phyloP scores from a whole-genome alignment of 2,329 filamentous ascomycete genomes.

The Trichoderma citrinoviride region DNA sequence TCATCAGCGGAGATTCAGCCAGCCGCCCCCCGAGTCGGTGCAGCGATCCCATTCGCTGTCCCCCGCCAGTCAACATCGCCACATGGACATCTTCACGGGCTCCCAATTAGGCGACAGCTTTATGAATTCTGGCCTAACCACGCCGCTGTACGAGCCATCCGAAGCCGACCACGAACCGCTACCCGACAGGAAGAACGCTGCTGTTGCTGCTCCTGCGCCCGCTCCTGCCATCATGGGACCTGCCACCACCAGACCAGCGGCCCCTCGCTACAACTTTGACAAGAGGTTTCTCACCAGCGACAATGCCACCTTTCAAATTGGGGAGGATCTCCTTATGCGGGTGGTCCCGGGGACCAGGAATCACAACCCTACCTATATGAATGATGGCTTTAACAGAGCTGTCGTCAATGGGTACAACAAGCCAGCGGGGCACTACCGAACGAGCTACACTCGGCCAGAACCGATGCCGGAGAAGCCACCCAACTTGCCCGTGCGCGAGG shows the following conservation, averaged over 20 bases:
- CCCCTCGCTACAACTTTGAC: constrained; percentile 17
- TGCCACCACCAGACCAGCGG: neutral
- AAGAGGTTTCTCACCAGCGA: constrained; percentile 18
- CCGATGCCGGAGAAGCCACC: constrained; percentile 31
- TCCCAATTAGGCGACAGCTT: constrained; percentile 42
- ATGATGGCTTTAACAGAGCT: constrained; percentile 36
- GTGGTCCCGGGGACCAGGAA: constrained; percentile 32
- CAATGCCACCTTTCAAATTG: constrained; percentile 33
- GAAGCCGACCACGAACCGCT: constrained; percentile 21
- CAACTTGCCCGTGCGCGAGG: constrained; percentile 43
- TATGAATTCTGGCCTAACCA: constrained; percentile 40
- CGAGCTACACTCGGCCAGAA: constrained; percentile 25
- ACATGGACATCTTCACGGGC: constrained; percentile 36
- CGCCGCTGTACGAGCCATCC: constrained; percentile 35
- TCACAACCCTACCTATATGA: constrained; percentile 29
- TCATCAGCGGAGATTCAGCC: constrained; percentile 30
- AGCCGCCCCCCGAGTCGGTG: constrained; percentile 27
- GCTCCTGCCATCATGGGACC: neutral
- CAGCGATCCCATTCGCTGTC: constrained; percentile 25
- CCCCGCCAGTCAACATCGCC: constrained; percentile 19
- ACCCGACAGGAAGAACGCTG: neutral
- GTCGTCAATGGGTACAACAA: constrained; percentile 24
- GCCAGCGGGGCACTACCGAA: constrained; percentile 12
- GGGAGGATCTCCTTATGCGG: constrained; percentile 40
- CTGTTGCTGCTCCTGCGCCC: neutral